Base-by-base conservation (phyloP, 139 green algal genomes). In the Chlamydomonas eustigma region DNA sequence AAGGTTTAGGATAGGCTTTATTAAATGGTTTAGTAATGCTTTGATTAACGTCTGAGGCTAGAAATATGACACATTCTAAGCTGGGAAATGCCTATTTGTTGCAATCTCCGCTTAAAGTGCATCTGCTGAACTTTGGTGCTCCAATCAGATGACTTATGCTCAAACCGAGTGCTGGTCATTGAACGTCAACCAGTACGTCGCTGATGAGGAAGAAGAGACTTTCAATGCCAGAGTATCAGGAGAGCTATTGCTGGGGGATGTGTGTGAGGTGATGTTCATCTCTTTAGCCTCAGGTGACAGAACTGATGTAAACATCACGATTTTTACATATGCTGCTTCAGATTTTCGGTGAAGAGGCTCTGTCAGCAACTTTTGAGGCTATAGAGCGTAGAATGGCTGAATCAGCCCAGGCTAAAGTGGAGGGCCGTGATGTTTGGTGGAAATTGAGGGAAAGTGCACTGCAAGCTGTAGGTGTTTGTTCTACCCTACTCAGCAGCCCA, bases 201-300 rank as follows among this genome's bases (percentile, higher is more conserved):
- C 85, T 89, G 77, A 90, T 92, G 82, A 72, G 22, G 89, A 93
- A 39, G 88, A 94, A 39, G 86, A 89, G 38, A 88, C 81, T 35
- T 90, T 83, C 68, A 89, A 74, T 1, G 78, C 86, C 52, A 73
- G 92, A 24, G 87, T 87, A 0, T 86, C 78, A 0, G 84, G 82
- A 1, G 88, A 92, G 74, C 84, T 96, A 77, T 83, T 97, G 74
- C 74, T 97, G 37, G 87, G 91, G 34, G 77, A 90, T 51, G 64
- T 94, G 51, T 52, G 88, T 65, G 64, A 81, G 69, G 81, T 86
- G 51, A 0, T 35, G 4, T 0, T 3, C 31, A 0, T 28, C 35
- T 50, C 22, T 33, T 71, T 5, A 69, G 58, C 58, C n/a, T n/a
- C n/a, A n/a, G n/a, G 44, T 12, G 44, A 22, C 44, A 58, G 44